A percentile compares a stretch with the other conserved stretches of the same genome.
Evolutionary conservation across 306 rosid genomes (phyloP).

Genomic region (Citrullus colocynthis): DNA sequence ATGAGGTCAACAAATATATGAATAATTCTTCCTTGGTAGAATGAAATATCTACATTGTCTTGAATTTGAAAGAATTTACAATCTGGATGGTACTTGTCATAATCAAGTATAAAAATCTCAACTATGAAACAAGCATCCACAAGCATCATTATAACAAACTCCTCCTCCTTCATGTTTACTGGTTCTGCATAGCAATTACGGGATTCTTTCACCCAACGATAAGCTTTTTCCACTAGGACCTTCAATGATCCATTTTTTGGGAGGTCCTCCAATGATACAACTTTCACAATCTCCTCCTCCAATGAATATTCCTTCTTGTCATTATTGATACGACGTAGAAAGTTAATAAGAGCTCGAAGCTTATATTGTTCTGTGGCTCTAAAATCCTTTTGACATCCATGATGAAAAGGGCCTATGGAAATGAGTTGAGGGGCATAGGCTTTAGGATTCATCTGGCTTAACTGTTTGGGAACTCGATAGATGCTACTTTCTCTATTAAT

Average conservation of each 20-base stretch:
- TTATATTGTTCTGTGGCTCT: not conserved
- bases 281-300: too few species aligned
- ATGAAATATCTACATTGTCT: not conserved
- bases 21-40: not conserved
- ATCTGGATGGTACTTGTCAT: too few species aligned
- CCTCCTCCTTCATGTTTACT: slow-evolving; percentile 13
- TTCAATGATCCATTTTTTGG: too few species aligned
- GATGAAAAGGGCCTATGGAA: not conserved
- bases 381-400: not conserved
- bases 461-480: not conserved
- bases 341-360: not conserved
- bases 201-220: not conserved
- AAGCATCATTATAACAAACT: slow-evolving; percentile 42
- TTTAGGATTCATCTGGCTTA: not conserved
- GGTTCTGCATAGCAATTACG: slow-evolving; percentile 49
- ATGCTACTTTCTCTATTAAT: not conserved
- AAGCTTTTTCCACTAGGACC: not conserved
- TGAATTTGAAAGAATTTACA: not conserved
- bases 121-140: slow-evolving; percentile 60
- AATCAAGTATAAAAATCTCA: slow-evolving; percentile 4
- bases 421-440: not conserved
- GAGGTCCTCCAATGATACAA: too few species aligned
- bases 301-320: too few species aligned
- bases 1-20: not conserved
- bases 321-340: not conserved